Conservation (phyloP, 192 early-diverging fungal genomes). For the Dissophora ornata region DNA sequence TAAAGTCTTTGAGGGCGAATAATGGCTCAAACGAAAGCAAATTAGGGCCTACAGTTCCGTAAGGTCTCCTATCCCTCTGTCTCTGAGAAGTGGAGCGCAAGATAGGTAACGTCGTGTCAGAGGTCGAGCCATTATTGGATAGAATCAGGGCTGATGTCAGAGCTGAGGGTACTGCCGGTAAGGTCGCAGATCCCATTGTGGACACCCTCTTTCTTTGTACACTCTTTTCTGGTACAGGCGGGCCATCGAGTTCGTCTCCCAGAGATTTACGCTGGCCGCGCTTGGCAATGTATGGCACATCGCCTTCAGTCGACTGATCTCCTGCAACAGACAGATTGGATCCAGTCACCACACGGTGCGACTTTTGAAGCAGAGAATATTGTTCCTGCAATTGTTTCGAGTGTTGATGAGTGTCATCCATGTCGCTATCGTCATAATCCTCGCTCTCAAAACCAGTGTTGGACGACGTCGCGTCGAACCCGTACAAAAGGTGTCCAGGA, state of each 20-base stretch:
- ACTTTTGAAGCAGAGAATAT: constrained; percentile 32
- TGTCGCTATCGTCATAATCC: constrained; percentile 48
- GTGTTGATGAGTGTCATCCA: constrained; percentile 17
- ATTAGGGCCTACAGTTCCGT: constrained; percentile 21
- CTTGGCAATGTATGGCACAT: constrained; percentile 11
- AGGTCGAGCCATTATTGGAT: background rate
- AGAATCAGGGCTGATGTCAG: constrained; percentile 4
- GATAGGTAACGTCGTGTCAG: constrained; percentile 9
- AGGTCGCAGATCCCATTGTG: constrained; percentile 32
- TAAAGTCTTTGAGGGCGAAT: constrained; percentile 35
- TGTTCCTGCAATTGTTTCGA: constrained; percentile 44
- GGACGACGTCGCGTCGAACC: constrained; percentile 15
- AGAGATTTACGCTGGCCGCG: constrained; percentile 31
- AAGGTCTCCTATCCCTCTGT: constrained; percentile 12
- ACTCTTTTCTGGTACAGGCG: constrained; percentile 44
- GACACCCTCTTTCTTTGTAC: constrained; percentile 41
- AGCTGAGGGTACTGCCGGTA: constrained; percentile 13
- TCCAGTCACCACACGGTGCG: constrained; percentile 1
- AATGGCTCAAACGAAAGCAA: constrained; percentile 39
- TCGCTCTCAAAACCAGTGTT: constrained; percentile 39
- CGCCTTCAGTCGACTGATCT: background rate
- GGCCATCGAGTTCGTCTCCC: constrained; percentile 42
- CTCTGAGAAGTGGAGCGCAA: constrained; percentile 3
- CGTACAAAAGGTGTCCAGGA: constrained; percentile 30
- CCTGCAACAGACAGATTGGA: background rate